Evolutionary conservation across 768 basidiomycete species (phyloP).

Genomic region (Leccinum imitatum): DNA sequence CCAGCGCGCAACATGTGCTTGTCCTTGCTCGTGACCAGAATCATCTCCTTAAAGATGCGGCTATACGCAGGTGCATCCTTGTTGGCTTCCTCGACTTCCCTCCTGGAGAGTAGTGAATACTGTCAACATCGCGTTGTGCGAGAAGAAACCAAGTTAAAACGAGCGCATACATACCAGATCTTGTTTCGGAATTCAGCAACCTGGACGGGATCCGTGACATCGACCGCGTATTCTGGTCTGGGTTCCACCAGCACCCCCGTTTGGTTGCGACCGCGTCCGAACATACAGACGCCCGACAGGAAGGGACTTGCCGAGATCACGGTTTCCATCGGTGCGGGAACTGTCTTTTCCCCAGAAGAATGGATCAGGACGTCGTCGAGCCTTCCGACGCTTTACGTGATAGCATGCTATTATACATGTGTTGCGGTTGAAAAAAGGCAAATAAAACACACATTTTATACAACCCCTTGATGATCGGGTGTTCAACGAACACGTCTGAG

Average conservation of each 20-base stretch:
- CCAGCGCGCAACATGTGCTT: conserved; percentile 46
- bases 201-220: conserved; percentile 29
- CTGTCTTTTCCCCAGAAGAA: conserved; percentile 34
- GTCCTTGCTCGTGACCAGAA: conserved; percentile 40
- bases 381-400: conserved; percentile 36
- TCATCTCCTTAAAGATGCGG: conserved; percentile 53
- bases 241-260: conserved; percentile 32
- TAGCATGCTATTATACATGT: not conserved
- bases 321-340: conserved; percentile 35
- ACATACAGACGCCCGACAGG: conserved; percentile 38
- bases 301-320: conserved; percentile 20
- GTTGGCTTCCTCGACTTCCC: conserved; percentile 43
- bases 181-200: conserved; percentile 35
- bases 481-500: conserved; percentile 43
- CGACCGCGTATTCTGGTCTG: conserved; percentile 33
- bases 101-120: conserved; percentile 22
- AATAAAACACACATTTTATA: conserved; percentile 40
- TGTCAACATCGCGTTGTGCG: not conserved
- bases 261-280: conserved; percentile 36
- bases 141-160: not conserved
- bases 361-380: conserved; percentile 35
- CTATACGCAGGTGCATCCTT: conserved; percentile 39
- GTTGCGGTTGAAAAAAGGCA: not conserved
- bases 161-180: conserved; percentile 36
- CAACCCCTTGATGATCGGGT: conserved; percentile 42